These are phyloP conservation scores for Pulicaria dysenterica DNA, from an alignment of 129 eudicot species.

Conservation along the genomic window DNA sequence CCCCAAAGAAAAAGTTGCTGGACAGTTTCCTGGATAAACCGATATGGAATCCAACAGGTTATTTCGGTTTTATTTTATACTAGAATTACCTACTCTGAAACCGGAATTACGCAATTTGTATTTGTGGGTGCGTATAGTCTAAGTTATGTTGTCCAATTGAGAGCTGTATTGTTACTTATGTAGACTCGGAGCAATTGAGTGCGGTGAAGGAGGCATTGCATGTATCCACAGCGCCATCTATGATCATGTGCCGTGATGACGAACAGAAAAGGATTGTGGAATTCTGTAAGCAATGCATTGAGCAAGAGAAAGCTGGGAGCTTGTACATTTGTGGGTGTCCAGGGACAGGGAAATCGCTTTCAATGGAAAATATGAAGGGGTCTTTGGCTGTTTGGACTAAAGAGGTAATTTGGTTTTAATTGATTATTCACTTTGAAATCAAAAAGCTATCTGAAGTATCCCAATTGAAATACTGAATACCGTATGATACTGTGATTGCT, in stretches of 20 bases:
- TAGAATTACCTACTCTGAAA: background rate
- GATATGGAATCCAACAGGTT: conserved; percentile 75
- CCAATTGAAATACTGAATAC: background rate
- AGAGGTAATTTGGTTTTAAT: conserved; percentile 54
- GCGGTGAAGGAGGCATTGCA: conserved; percentile 87
- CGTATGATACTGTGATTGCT: background rate
- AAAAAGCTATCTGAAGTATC: background rate
- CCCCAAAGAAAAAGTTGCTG: conserved; percentile 52
- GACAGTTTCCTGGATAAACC: conserved; percentile 62
- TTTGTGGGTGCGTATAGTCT: background rate
- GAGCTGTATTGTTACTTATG: background rate
- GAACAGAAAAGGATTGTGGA: conserved; percentile 68
- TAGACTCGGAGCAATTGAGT: conserved; percentile 69
- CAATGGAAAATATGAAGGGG: conserved; percentile 75
- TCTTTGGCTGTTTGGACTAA: conserved; percentile 64
- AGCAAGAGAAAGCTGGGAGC: conserved; percentile 78
- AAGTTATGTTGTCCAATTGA: background rate
- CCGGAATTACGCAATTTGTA: background rate
- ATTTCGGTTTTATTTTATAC: background rate
- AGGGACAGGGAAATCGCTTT: conserved; percentile 90
- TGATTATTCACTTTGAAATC: background rate
- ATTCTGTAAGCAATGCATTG: conserved; percentile 62
- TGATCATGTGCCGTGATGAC: conserved; percentile 72
- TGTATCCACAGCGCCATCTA: conserved; percentile 65
- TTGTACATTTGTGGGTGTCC: conserved; percentile 88